Evolutionary conservation across 2,329 filamentous ascomycete species (phyloP).

Genomic region (Davidsoniella virescens): DNA sequence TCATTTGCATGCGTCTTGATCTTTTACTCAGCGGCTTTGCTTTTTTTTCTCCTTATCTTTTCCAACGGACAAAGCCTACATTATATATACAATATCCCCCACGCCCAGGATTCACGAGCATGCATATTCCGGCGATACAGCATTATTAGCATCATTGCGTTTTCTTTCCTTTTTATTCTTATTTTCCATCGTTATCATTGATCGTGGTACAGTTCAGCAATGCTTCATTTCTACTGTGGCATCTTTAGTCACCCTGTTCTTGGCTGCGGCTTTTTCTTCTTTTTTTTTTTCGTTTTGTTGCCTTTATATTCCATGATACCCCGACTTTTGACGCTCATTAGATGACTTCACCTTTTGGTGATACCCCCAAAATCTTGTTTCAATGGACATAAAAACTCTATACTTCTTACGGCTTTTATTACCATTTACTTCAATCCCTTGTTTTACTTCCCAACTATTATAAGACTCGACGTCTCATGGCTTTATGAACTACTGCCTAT

Average conservation of each 20-base stretch:
- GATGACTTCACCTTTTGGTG: conserved; percentile 16
- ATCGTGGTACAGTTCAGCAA: too few relatives aligned
- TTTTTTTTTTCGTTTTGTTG: conserved; percentile 3
- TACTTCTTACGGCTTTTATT: background rate
- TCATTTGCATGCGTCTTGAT: background rate
- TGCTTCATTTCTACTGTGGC: too few relatives aligned
- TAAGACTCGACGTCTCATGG: conserved; percentile 7
- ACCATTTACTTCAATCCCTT: background rate
- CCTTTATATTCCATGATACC: conserved; percentile 17
- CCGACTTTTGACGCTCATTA: conserved; percentile 33
- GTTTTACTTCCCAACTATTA: conserved; percentile 4
- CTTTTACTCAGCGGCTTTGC: background rate
- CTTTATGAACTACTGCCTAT: background rate
- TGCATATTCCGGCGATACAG: conserved; percentile 22
- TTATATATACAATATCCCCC: conserved; percentile 19
- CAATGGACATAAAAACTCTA: background rate
- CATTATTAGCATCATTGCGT: conserved; percentile 37
- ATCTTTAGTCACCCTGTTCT: too few relatives aligned
- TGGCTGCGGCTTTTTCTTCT: background rate
- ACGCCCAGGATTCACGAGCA: conserved; percentile 24
- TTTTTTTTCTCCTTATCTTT: background rate
- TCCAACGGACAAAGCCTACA: background rate
- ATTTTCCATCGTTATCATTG: too few relatives aligned
- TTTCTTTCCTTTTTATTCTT: background rate
- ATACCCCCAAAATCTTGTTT: background rate